Conservation (phyloP, 202 grass and related monocot genomes). For the Setaria viridis region DNA sequence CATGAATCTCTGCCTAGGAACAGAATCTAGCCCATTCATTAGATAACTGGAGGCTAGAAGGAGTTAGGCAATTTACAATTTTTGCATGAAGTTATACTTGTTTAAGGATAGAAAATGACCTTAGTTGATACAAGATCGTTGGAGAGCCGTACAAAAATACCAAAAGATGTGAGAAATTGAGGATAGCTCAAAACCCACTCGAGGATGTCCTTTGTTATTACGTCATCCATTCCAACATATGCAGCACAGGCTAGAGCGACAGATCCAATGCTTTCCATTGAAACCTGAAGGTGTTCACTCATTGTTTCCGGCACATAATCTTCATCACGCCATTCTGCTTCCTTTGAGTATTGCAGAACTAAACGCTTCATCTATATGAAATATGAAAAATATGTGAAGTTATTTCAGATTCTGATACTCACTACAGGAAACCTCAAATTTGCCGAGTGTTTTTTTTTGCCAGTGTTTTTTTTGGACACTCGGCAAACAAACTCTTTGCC, state of each 20-base stretch:
- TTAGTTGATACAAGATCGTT: conserved; percentile 55
- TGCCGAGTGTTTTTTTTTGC: no score
- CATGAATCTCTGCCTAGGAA: neutral
- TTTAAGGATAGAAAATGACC: conserved; percentile 18
- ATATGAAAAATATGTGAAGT: neutral
- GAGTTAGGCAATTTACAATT: neutral
- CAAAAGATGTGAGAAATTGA: conserved; percentile 31
- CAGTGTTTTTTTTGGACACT: no score
- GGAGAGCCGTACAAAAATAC: conserved; percentile 45
- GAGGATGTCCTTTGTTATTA: conserved; percentile 19
- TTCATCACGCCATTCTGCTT: conserved; percentile 29
- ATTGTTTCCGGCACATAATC: conserved; percentile 25
- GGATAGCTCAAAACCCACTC: conserved; percentile 49
- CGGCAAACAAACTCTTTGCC: no score
- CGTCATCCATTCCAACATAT: conserved; percentile 3
- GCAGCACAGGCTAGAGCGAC: neutral
- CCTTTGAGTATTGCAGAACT: neutral
- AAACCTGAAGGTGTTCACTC: conserved; percentile 31
- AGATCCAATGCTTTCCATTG: conserved; percentile 17
- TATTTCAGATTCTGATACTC: neutral
- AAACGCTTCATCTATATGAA: conserved; percentile 18
- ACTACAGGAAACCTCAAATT: no score
- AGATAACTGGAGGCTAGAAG: neutral
- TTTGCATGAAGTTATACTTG: conserved; percentile 5
- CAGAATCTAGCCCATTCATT: neutral